These are phyloP conservation scores for Clavulina sp. DNA, from an alignment of 768 basidiomycete species.

Conservation along the genomic window DNA sequence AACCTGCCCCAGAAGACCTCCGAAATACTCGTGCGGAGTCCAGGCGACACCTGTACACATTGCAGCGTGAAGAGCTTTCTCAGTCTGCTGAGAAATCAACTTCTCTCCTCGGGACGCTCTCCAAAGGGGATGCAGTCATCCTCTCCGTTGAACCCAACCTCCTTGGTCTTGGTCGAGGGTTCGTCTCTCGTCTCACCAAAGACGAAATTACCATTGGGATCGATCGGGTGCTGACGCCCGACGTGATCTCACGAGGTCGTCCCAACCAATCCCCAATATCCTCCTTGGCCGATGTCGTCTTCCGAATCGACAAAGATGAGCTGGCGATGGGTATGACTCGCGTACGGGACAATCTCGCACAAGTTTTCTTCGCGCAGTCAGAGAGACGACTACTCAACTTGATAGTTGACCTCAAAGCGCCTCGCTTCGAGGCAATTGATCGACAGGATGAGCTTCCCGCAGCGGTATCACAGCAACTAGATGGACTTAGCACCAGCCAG, in stretches of 20 bases:
- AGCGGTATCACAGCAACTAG: not conserved
- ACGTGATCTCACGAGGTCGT: constrained; percentile 22
- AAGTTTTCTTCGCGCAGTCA: constrained; percentile 66
- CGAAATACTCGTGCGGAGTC: not conserved
- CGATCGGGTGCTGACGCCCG: constrained; percentile 53
- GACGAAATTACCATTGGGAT: constrained; percentile 56
- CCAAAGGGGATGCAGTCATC: constrained; percentile 63
- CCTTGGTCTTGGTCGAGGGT: constrained; percentile 72
- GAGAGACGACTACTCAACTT: constrained; percentile 50
- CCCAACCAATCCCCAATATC: constrained; percentile 5
- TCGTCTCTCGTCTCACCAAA: constrained; percentile 53
- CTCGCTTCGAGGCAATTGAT: constrained; percentile 35
- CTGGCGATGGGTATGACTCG: constrained; percentile 70
- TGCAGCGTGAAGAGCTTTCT: not conserved
- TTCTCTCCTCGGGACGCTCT: constrained; percentile 60
- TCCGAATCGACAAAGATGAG: constrained; percentile 91
- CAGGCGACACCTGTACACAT: constrained; percentile 2
- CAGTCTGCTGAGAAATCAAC: constrained; percentile 12
- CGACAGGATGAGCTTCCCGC: not conserved
- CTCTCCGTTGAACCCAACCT: constrained; percentile 77
- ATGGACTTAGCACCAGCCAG: constrained; percentile 46
- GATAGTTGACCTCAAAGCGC: constrained; percentile 64
- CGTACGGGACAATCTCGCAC: constrained; percentile 79
- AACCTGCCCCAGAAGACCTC: constrained; percentile 19
- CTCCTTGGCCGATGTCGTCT: constrained; percentile 25